A percentile compares a stretch with the other conserved stretches of the same genome.
These are phyloP conservation scores for Leptographium wingfieldii DNA, from an alignment of 2,329 filamentous ascomycete genomes.

Conservation along the genomic window DNA sequence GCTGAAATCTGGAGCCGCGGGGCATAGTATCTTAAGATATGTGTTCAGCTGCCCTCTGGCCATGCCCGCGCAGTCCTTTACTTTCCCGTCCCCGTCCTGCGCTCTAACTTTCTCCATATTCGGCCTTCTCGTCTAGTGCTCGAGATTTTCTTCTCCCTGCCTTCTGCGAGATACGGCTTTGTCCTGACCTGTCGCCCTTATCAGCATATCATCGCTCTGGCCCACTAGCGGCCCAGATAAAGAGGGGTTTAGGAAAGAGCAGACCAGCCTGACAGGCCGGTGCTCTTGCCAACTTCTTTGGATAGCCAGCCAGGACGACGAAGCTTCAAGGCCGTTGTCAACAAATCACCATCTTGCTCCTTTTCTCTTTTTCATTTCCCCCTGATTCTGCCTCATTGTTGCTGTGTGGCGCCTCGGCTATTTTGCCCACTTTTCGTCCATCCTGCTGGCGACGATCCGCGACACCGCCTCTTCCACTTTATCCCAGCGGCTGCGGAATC, in stretches of 20 bases:
- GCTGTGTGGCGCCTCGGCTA: neutral
- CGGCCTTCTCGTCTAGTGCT: neutral
- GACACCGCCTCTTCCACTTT: slow-evolving; percentile 2
- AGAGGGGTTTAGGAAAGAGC: slow-evolving; percentile 1
- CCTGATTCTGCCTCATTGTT: neutral
- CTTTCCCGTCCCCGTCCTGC: neutral
- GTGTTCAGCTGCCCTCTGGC: neutral
- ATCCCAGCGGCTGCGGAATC: neutral
- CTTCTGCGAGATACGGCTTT: neutral
- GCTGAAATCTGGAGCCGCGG: neutral
- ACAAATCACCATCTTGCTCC: neutral
- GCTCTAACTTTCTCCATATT: neutral
- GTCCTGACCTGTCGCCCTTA: neutral
- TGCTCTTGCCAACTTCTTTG: neutral
- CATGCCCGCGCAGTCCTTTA: neutral
- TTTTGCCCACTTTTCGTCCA: neutral
- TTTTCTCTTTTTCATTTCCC: neutral
- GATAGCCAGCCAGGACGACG: neutral
- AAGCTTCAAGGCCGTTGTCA: neutral
- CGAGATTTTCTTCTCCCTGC: neutral
- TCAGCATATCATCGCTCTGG: neutral
- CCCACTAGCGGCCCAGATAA: neutral
- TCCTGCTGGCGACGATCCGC: neutral
- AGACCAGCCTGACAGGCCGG: neutral
- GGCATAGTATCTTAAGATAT: neutral